A percentile compares a stretch with the other conserved stretches of the same genome.
These are phyloP conservation scores for Neohortaea acidophila DNA, from an alignment of 495 filamentous ascomycete genomes.

Conservation along the genomic window DNA sequence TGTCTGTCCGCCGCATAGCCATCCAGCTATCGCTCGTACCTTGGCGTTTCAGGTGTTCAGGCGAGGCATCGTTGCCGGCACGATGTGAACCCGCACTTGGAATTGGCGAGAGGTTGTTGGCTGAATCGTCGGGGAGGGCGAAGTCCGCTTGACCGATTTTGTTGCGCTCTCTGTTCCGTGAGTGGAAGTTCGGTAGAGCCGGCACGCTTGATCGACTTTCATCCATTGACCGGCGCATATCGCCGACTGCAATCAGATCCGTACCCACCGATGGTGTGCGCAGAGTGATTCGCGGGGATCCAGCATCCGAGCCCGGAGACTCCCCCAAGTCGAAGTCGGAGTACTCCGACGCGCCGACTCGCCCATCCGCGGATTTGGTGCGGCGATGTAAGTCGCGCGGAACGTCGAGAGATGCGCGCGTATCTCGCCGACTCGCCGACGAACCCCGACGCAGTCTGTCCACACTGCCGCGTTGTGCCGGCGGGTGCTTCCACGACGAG, in stretches of 20 bases:
- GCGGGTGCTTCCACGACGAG: conserved; percentile 3
- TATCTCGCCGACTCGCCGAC: neutral
- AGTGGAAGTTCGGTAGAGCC: conserved; percentile 21
- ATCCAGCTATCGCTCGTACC: conserved; percentile 8
- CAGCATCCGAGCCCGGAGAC: neutral
- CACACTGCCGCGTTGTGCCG: neutral
- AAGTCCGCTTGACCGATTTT: conserved; percentile 20
- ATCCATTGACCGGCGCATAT: conserved; percentile 13
- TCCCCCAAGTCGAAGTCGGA: neutral
- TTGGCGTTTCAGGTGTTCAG: conserved; percentile 6
- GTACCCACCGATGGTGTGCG: conserved; percentile 17
- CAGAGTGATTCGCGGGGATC: neutral
- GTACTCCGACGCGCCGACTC: conserved; percentile 2
- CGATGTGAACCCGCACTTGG: conserved; percentile 10
- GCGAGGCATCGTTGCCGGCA: conserved; percentile 4
- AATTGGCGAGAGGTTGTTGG: conserved; percentile 12
- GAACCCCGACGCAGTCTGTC: neutral
- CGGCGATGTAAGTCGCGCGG: conserved; percentile 6
- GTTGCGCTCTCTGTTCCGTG: conserved; percentile 19
- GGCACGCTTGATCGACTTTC: conserved; percentile 17
- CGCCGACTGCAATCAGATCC: conserved; percentile 14
- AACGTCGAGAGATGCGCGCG: conserved; percentile 5
- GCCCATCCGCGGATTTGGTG: conserved; percentile 16
- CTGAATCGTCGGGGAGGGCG: conserved; percentile 4
- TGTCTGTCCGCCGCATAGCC: conserved; percentile 5